Evolutionary conservation across 371 early-diverging fungal species (phyloP).

Genomic region (Rhizoclosmatium hyalinum): DNA sequence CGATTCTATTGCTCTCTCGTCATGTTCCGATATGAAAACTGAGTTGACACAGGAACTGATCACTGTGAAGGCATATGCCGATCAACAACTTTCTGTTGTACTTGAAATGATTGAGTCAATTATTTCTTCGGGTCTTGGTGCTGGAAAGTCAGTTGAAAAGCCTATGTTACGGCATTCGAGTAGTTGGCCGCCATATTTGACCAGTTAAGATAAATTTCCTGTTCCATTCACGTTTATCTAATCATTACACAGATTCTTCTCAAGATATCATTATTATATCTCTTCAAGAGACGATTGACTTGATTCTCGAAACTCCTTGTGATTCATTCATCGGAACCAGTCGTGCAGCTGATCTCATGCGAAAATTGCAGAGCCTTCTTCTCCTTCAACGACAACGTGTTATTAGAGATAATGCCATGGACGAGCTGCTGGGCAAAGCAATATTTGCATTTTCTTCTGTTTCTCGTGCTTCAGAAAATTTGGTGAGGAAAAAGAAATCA

Average conservation of each 20-base stretch:
- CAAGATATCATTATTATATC: constrained; percentile 44
- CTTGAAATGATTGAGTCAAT: neutral
- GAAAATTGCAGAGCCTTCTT: constrained; percentile 59
- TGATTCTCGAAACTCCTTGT: constrained; percentile 49
- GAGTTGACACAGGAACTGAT: neutral
- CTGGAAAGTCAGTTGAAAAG: neutral
- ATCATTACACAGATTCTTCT: constrained; percentile 40
- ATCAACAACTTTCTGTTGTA: neutral
- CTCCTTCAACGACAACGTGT: constrained; percentile 58
- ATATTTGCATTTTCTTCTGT: constrained; percentile 69
- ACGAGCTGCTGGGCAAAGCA: constrained; percentile 62
- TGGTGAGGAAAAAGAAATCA: constrained; percentile 38
- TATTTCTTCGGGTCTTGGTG: neutral
- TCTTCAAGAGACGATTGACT: constrained; percentile 47
- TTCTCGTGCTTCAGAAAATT: constrained; percentile 61
- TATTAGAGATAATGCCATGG: constrained; percentile 60
- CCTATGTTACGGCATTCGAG: constrained; percentile 44
- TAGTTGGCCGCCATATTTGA: constrained; percentile 56
- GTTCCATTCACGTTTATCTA: neutral
- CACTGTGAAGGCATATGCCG: neutral
- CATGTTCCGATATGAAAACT: neutral
- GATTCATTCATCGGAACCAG: constrained; percentile 44
- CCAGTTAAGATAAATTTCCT: neutral
- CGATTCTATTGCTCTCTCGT: constrained; percentile 5
- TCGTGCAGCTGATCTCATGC: constrained; percentile 59